Base-by-base conservation (phyloP, 2,329 filamentous ascomycete genomes). In the Ophiostoma populinum region DNA sequence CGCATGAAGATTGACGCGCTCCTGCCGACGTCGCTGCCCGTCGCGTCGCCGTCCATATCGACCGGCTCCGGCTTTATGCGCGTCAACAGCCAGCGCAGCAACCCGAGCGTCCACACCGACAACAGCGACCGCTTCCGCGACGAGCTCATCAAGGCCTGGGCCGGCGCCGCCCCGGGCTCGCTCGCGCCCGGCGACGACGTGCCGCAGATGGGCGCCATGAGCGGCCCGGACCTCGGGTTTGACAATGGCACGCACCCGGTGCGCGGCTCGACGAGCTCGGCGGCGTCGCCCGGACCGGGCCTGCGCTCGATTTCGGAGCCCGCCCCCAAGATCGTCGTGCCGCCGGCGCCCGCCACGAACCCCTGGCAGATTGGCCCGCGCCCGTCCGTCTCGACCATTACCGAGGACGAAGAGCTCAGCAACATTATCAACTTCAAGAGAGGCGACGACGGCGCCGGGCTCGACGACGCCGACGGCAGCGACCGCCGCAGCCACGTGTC, bases 1-100 rank as follows among this genome's bases (percentile, higher is more conserved):
- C 57, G 63, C 32, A 63, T 71, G 59, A 70, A 62, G 46, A 55
- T 71, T 10, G 57, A 61, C 30, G 27, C 18, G 4, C 38, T 35
- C 9, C 18, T 13, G 12, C 18, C 19, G 19, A 4, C 38, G 21
- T 27, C 38, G 5, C 18, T 21, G 3, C n/a, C 36, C 5, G 7
- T 31, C 5, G 19, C 24, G 4, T 24, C 32, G 4, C 33, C 34
- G 26, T 26, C 37, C n/a, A 16, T 34, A 22, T 15, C 22, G 16
- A 5, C 30, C n/a, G 13, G 9, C 7, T 4, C 27, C 3, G 20
- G 27, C 26, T 15, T 37, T 4, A 22, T 19, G 3, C 38, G 38
- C 13, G 25, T 29, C 12, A 31, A 35, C 39, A 44, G 40, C 28
- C 22, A 34, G 8, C 16, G 32, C 25, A 33, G 19, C 12, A 42